Percentiles rank a stretch among this genome's conserved stretches.
Evolutionary conservation across 2,329 filamentous ascomycete genomes (phyloP).

Genomic region (Trichothecium roseum): DNA sequence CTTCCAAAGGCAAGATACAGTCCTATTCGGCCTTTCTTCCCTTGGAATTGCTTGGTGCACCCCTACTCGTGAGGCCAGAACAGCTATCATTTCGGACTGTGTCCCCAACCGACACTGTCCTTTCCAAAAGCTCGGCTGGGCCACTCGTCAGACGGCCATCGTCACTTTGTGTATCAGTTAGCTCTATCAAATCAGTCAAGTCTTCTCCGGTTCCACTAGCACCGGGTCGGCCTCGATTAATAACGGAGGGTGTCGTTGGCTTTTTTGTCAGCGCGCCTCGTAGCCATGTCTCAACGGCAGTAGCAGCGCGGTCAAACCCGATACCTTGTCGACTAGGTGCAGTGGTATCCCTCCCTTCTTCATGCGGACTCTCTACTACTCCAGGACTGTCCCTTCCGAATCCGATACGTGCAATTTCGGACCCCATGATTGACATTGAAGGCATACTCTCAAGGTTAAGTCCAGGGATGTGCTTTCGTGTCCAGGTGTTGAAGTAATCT

Average conservation of each 20-base stretch:
- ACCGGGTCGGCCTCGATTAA: slow-evolving; percentile 1
- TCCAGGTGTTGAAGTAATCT: slow-evolving; percentile 75
- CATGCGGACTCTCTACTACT: slow-evolving; percentile 41
- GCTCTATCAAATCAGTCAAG: slow-evolving; percentile 59
- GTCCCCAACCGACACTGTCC: slow-evolving; percentile 13
- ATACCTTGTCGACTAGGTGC: slow-evolving; percentile 35
- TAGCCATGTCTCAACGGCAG: slow-evolving; percentile 84
- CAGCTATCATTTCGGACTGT: slow-evolving; percentile 28
- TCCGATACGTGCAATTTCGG: slow-evolving; percentile 48
- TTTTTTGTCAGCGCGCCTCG: slow-evolving; percentile 66
- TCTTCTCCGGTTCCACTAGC: slow-evolving; percentile 18
- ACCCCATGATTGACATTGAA: slow-evolving; percentile 54
- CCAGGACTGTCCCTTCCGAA: slow-evolving; percentile 30
- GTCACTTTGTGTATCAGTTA: slow-evolving; percentile 51
- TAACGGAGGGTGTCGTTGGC: slow-evolving; percentile 32
- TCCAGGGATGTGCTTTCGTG: slow-evolving; percentile 72
- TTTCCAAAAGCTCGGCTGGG: neutral
- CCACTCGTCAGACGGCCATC: slow-evolving; percentile 27
- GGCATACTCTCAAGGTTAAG: slow-evolving; percentile 60
- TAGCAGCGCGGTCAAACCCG: slow-evolving; percentile 71
- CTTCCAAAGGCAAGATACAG: too few species aligned
- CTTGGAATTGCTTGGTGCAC: slow-evolving; percentile 21
- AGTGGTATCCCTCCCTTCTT: slow-evolving; percentile 32
- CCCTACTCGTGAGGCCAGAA: slow-evolving; percentile 22
- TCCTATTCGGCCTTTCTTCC: slow-evolving; percentile 35